A percentile compares a stretch with the other conserved stretches of the same genome.
Evolutionary conservation across 495 filamentous ascomycete species (phyloP).

Genomic region (Immersiella caudata): DNA sequence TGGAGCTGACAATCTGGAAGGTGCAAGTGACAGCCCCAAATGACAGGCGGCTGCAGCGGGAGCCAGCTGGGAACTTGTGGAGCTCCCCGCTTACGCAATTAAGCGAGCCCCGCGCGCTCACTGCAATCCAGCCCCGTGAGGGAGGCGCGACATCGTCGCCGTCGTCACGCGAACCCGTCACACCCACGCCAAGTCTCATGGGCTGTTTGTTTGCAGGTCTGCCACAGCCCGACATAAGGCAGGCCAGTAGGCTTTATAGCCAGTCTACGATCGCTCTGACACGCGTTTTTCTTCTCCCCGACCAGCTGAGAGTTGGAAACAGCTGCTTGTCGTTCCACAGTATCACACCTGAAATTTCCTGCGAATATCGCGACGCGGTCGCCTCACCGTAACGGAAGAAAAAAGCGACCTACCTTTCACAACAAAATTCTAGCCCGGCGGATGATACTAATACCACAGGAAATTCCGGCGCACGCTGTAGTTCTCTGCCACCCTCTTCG

Average conservation of each 20-base stretch:
- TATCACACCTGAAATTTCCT: neutral
- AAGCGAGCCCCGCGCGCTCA: neutral
- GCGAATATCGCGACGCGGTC: neutral
- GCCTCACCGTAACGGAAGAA: too few species aligned
- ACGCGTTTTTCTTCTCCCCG: neutral
- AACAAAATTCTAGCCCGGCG: too few species aligned
- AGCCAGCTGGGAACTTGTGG: neutral
- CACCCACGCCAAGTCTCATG: neutral
- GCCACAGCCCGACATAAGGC: neutral
- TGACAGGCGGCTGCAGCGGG: neutral
- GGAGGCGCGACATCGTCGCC: conserved; percentile 8
- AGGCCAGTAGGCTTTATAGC: neutral
- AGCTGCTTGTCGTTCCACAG: neutral
- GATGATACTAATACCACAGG: too few species aligned
- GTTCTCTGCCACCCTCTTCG: too few species aligned
- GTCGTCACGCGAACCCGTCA: conserved; percentile 25
- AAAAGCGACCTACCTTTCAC: too few species aligned
- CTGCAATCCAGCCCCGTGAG: conserved; percentile 5
- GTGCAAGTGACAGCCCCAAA: neutral
- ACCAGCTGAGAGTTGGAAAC: neutral
- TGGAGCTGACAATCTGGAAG: too few species aligned
- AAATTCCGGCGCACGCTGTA: too few species aligned
- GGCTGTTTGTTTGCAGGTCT: neutral
- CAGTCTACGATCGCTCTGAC: neutral
- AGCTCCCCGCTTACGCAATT: neutral